Percentiles rank a stretch among this genome's conserved stretches.
These are phyloP conservation scores for Sclerotinia minor DNA, from an alignment of 2,329 filamentous ascomycete genomes.

Conservation along the genomic window DNA sequence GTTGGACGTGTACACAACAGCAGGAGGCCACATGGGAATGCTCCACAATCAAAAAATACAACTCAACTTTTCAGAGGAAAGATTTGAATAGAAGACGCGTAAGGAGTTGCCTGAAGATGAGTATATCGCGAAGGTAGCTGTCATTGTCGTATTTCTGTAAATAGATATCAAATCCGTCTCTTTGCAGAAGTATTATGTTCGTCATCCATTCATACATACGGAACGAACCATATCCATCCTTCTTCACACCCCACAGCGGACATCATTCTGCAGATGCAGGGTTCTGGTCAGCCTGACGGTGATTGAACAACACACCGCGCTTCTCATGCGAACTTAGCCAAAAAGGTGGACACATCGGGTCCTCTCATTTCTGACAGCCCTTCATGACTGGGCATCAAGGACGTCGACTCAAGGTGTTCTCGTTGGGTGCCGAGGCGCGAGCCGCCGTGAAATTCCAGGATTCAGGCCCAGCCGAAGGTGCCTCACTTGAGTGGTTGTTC, in stretches of 20 bases:
- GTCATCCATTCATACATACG: conserved; percentile 19
- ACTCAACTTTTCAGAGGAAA: not conserved
- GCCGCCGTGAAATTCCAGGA: conserved; percentile 32
- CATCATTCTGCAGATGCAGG: conserved; percentile 35
- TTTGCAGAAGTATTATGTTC: conserved; percentile 20
- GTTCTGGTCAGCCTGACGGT: conserved; percentile 35
- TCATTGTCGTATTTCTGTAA: conserved; percentile 22
- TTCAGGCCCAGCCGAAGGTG: conserved; percentile 27
- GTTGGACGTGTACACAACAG: conserved; percentile 18
- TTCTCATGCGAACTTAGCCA: conserved; percentile 32
- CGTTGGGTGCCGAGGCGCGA: conserved; percentile 39
- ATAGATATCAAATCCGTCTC: conserved; percentile 12
- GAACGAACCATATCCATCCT: conserved; percentile 21
- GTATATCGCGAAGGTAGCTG: conserved; percentile 16
- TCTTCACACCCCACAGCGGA: conserved; percentile 29
- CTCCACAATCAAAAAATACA: conserved; percentile 15
- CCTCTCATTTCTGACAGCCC: conserved; percentile 33
- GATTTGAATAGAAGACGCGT: not conserved
- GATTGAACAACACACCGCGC: conserved; percentile 37
- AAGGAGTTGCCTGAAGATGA: not conserved
- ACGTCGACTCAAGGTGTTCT: conserved; percentile 31
- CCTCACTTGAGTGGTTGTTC: conserved; percentile 45
- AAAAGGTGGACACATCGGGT: conserved; percentile 22
- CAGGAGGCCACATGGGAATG: conserved; percentile 19
- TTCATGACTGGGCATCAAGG: conserved; percentile 40